Evolutionary conservation across 2,329 filamentous ascomycete species (phyloP), one percentile per base, ranked within the genome.

Genomic region (Raffaelea albimanens): DNA sequence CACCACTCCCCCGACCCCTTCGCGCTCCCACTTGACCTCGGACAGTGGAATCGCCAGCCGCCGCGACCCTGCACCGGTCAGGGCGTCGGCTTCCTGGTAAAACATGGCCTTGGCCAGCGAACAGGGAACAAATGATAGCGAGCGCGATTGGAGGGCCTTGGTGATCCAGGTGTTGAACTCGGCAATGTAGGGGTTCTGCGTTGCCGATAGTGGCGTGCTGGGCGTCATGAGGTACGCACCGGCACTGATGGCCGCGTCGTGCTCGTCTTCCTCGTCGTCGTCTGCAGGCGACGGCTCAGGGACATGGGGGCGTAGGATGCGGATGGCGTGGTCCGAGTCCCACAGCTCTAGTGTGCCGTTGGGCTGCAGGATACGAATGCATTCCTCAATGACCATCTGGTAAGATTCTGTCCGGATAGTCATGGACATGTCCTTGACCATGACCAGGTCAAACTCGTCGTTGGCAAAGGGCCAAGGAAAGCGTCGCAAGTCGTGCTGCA

Each of bases 11-110:
- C 73, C 81, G 52, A 78, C 78, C 45, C 80, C 80, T 59, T 93
- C 87, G 45, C 82, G 79, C 70, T 95, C 89, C 89, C 89, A 95
- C 43, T 86, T 80, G 40, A 93, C 74, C 61, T 94, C 86, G 41
- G 85, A 84, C 0, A 95, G 72, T 1, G 89, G 90, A 22, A 96
- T 83, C n/a, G 88, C 91, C 45, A 96, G 71, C 31, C 91, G 81
- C 39, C 85, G 82, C 49, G 78, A 85, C 45, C 80, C 81, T 25
- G 89, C 71, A 36, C 85, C 82, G 44, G 72, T 73, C 9, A 96
- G 70, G 1, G 68, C 67, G 41, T 90, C 86, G 4, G 83, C 75
- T 62, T 95, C 89, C 59, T 91, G 84, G n/a, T 88, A 71, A 40
- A 96, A 75, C 50, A 82, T 72, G n/a, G 89, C 76, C 3, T 82